These are phyloP conservation scores for Trichoderma sp. DNA, from an alignment of 2,329 filamentous ascomycete genomes.

Conservation along the genomic window DNA sequence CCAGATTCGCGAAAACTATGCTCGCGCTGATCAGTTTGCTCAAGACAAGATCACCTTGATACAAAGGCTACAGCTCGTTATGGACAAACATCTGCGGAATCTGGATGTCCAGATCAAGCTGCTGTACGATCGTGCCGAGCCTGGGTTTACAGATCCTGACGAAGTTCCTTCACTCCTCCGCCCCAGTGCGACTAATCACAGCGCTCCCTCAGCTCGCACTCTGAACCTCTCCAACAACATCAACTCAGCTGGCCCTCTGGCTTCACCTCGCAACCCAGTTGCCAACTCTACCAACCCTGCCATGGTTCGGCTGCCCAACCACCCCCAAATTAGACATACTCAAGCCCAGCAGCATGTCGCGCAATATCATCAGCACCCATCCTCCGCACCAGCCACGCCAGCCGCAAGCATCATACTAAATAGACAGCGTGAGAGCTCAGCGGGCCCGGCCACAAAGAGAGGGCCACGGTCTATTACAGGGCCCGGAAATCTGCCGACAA, in stretches of 20 bases:
- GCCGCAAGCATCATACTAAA: slow-evolving; percentile 62
- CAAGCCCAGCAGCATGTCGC: slow-evolving; percentile 47
- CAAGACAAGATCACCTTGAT: slow-evolving; percentile 73
- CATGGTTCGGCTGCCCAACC: slow-evolving; percentile 46
- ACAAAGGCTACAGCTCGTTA: slow-evolving; percentile 60
- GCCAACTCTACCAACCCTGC: slow-evolving; percentile 43
- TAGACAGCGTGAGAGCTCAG: slow-evolving; percentile 60
- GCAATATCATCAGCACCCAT: slow-evolving; percentile 41
- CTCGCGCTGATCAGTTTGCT: slow-evolving; percentile 68
- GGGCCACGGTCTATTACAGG: slow-evolving; percentile 51
- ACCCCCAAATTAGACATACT: slow-evolving; percentile 49
- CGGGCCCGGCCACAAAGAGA: slow-evolving; percentile 59
- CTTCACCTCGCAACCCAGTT: slow-evolving; percentile 31
- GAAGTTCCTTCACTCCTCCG: slow-evolving; percentile 65
- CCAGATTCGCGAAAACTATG: slow-evolving; percentile 67
- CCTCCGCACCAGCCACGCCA: slow-evolving; percentile 61
- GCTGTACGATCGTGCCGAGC: slow-evolving; percentile 62
- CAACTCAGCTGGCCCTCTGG: slow-evolving; percentile 29
- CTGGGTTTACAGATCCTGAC: slow-evolving; percentile 62
- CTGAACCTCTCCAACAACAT: slow-evolving; percentile 46
- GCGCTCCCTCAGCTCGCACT: slow-evolving; percentile 42
- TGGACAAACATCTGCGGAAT: slow-evolving; percentile 64
- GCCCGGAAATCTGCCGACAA: slow-evolving; percentile 49
- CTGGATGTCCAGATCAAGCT: slow-evolving; percentile 65
- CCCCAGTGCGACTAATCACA: slow-evolving; percentile 56